Evolutionary conservation across 1,139 yeast genomes (phyloP), one percentile per base, ranked within the genome.

Genomic region (Petasospora rhodanensis): DNA sequence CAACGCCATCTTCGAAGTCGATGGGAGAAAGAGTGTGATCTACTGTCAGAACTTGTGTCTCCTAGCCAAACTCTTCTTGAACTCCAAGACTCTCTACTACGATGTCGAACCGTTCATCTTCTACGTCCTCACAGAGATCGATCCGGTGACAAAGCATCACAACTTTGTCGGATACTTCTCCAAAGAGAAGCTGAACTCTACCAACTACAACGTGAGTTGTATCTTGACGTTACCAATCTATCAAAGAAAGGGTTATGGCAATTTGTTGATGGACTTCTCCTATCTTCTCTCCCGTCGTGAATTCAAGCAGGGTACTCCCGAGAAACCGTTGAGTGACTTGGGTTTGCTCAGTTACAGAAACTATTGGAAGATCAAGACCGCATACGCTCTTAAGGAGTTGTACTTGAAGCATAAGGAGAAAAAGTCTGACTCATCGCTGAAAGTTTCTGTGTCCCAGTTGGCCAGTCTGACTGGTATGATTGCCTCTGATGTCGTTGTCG

Each of bases 61-160:
- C 28, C 59, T 91, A 43, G 95, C 97, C 2, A 91, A 91, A 55
- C 63, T 89, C 39, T 91, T 89, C 50, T 66, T 91, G 31, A 87
- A 87, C 58, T 85, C 96, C 7, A 91, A 91, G 53, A 87, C 97
- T 0, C 64, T 91, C 31, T 87, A 87, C 53, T 87, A 87, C 54
- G 97, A 89, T 52, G 97, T 91, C 24, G 96, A 89, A 52, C 96
- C 97, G 1, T 91, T 91, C 50, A 70, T 84, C 53, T 91, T 91
- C 54, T 91, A 91, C 58, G 76, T 87, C 2, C 61, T 91, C 35
- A 83, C 91, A 2, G 93, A 81, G 48, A 64, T 73, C 19, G 89
- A 80, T 48, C 66, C 63, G 8, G 42, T 49, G 3, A 45, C 51
- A 3, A 64, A 64, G 40, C 74, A 73, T 18, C 82, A 82, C 53